Evolutionary conservation across 805 yeast genomes (phyloP), one percentile per base, ranked within the genome.

Genomic region (Schizosaccharomyces octosporus): DNA sequence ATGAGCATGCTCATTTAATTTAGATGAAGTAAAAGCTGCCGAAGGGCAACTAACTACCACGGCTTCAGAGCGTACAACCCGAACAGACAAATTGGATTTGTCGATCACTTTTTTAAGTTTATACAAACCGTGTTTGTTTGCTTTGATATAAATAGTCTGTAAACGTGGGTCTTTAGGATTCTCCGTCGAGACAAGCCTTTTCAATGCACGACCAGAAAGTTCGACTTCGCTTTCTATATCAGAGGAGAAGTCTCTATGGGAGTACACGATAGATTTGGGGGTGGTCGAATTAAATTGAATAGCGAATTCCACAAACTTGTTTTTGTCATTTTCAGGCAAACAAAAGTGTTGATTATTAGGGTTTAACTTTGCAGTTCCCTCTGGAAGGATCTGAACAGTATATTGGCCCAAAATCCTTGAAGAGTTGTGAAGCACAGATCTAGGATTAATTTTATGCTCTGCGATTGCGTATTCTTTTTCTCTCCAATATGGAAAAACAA

Each of bases 321-420:
- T 19, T 43, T 43, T 43, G n/a, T 15, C 21, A n/a, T n/a, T n/a
- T 63, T 60, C 72, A 69, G 61, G 65, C 11, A 74, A 65, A 72
- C 98, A 93, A 63, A 78, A 78, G 4, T 79, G 75, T 36, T 79
- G 81, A 60, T 76, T 79, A 66, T 81, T 79, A 2, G 96, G 96
- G 65, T 89, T 87, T 66, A 93, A 72, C 67, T 77, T 75, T 4
- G 94, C 95, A 0, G 94, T 83, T 55, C 94, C 84, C 71, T 90
- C 97, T 0, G 98, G 97, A 43, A 93, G 74, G 64, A 85, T 85
- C 67, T 89, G 85, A 64, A 93, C 83, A 0, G 89, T 85, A 67
- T 86, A 85, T 55, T 81, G 81, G 55, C 98, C 98, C 67, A 80
- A 84, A 69, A 89, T 84, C 70, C 88, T 94, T 1, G 64, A 60